Conservation (phyloP, 163 green algal species). For the Chloromonas sp. region DNA sequence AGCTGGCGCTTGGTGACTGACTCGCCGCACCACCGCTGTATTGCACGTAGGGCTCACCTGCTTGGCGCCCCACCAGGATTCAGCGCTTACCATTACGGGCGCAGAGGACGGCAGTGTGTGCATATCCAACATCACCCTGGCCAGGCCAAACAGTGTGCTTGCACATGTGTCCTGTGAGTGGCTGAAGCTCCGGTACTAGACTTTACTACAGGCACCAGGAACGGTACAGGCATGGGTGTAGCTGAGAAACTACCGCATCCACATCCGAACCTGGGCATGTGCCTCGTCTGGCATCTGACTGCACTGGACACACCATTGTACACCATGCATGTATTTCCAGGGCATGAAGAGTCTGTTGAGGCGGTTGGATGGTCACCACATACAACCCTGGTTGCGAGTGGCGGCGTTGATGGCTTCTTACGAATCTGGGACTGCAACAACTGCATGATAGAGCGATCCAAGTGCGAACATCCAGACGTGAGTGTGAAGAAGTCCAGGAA, state of each 20-base stretch:
- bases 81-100: constrained; percentile 54
- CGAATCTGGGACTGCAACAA: constrained; percentile 69
- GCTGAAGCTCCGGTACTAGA: background rate
- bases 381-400: constrained; percentile 59
- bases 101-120: constrained; percentile 60
- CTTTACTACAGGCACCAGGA: no score
- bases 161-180: constrained; percentile 1
- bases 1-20: no score
- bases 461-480: constrained; percentile 64
- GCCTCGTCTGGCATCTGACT: no score
- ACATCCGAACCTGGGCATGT: no score
- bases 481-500: background rate
- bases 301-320: no score
- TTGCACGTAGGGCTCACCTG: constrained; percentile 56
- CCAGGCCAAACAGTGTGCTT: background rate
- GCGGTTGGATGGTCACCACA: constrained; percentile 54
- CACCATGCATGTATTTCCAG: constrained; percentile 19
- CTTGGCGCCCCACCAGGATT: constrained; percentile 59
- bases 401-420: constrained; percentile 69
- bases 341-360: constrained; percentile 76
- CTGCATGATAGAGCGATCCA: constrained; percentile 37
- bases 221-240: no score
- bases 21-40: no score
- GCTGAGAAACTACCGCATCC: no score
- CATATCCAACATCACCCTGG: constrained; percentile 54